Percentiles rank a stretch among this genome's conserved stretches.
phyloP scores from a whole-genome alignment of 148 eudicot species.

The Chenopodium suecicum region DNA sequence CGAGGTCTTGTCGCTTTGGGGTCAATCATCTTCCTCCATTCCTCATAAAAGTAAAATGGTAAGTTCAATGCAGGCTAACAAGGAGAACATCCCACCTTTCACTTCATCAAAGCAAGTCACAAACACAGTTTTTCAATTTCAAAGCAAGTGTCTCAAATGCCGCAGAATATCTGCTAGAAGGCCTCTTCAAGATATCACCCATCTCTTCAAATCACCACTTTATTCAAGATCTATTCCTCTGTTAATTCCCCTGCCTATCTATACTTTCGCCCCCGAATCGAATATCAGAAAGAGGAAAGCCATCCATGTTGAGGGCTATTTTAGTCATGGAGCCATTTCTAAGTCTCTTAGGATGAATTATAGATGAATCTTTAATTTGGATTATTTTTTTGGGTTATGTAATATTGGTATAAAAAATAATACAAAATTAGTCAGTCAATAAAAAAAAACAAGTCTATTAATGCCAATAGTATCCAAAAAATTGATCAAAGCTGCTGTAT shows the following conservation, averaged over 20 bases:
- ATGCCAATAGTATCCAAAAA: neutral
- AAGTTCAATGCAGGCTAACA: constrained; percentile 5
- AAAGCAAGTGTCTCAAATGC: constrained; percentile 7
- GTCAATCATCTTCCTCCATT: neutral
- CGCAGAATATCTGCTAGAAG: constrained; percentile 1
- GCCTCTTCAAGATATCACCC: constrained; percentile 31
- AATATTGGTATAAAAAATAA: neutral
- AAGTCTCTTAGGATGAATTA: constrained; percentile 28
- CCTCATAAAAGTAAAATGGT: neutral
- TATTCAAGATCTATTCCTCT: neutral
- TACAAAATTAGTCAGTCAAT: too few relatives aligned
- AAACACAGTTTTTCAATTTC: constrained; percentile 14
- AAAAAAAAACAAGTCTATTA: neutral
- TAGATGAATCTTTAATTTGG: constrained; percentile 10
- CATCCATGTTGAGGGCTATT: constrained; percentile 1
- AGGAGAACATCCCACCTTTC: constrained; percentile 29
- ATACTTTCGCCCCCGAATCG: neutral
- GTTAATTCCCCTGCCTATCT: neutral
- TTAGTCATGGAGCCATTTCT: neutral
- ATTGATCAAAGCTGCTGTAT: neutral
- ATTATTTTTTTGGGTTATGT: neutral
- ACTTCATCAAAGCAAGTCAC: constrained; percentile 9
- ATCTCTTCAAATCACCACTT: constrained; percentile 14
- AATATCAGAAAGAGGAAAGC: constrained; percentile 10
- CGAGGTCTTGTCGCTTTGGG: neutral